These are phyloP conservation scores for Pyrus hybrid DNA, from an alignment of 331 rosid genomes.

Conservation along the genomic window DNA sequence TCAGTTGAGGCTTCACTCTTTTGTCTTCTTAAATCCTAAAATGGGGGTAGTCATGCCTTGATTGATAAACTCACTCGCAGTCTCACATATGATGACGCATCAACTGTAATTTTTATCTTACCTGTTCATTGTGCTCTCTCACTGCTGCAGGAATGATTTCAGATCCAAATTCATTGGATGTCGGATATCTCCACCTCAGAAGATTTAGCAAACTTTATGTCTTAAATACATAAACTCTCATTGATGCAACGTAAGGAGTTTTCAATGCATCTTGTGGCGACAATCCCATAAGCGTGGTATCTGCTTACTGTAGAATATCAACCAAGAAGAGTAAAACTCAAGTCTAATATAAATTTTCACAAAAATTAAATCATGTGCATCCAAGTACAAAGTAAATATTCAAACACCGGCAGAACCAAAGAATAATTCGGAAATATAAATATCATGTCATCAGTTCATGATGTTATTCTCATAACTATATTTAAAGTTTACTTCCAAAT, in stretches of 20 bases:
- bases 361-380: background rate
- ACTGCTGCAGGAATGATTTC: slow-evolving; percentile 89
- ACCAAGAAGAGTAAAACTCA: slow-evolving; percentile 6
- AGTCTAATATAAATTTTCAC: background rate
- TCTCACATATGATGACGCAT: background rate
- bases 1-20: background rate
- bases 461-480: background rate
- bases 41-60: background rate
- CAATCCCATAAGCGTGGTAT: slow-evolving; percentile 70
- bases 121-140: slow-evolving; percentile 68
- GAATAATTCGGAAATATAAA: background rate
- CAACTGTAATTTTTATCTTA: slow-evolving; percentile 13
- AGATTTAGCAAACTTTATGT: slow-evolving; percentile 58
- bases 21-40: too few relatives aligned
- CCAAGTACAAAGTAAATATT: background rate
- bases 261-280: slow-evolving; percentile 55
- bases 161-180: slow-evolving; percentile 88
- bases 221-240: slow-evolving; percentile 84
- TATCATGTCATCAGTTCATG: background rate
- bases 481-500: background rate
- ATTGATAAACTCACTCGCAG: background rate
- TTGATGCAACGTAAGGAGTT: slow-evolving; percentile 80
- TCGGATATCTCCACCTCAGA: slow-evolving; percentile 55
- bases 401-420: background rate
- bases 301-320: slow-evolving; percentile 50